A percentile compares a stretch with the other conserved stretches of the same genome.
phyloP scores from a whole-genome alignment of 345 rosid species.

The Microthlaspi erraticum region DNA sequence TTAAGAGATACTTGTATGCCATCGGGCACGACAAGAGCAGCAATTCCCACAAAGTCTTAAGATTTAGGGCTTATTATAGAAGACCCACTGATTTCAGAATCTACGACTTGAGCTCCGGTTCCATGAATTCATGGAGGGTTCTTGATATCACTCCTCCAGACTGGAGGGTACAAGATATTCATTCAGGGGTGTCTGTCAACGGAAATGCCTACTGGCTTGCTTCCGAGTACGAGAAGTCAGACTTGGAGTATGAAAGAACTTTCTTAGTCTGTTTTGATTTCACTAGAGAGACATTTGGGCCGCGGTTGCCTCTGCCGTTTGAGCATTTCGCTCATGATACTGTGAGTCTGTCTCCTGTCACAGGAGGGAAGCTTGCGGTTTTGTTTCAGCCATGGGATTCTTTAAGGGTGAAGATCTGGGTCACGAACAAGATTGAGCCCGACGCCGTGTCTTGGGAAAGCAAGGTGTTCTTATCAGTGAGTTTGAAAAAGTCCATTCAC shows the following conservation, averaged over 20 bases:
- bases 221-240: too few relatives aligned
- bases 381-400: neutral
- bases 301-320: neutral
- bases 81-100: too few relatives aligned
- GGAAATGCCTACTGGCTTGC: too few relatives aligned
- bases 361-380: neutral
- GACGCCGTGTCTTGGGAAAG: neutral
- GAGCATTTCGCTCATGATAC: neutral
- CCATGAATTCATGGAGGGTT: neutral
- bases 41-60: neutral
- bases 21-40: neutral
- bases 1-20: neutral
- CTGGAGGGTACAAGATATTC: neutral
- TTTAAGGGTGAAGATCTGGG: neutral
- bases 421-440: neutral
- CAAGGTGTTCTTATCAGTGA: neutral
- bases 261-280: conserved; percentile 1
- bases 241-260: neutral
- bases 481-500: too few relatives aligned
- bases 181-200: neutral
- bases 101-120: neutral
- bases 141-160: neutral
- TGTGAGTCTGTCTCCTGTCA: neutral
- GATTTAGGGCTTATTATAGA: too few relatives aligned
- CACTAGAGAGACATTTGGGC: neutral